Evolutionary conservation across 169 alveolate species (phyloP).

Genomic region (Perkinsus marinus): DNA sequence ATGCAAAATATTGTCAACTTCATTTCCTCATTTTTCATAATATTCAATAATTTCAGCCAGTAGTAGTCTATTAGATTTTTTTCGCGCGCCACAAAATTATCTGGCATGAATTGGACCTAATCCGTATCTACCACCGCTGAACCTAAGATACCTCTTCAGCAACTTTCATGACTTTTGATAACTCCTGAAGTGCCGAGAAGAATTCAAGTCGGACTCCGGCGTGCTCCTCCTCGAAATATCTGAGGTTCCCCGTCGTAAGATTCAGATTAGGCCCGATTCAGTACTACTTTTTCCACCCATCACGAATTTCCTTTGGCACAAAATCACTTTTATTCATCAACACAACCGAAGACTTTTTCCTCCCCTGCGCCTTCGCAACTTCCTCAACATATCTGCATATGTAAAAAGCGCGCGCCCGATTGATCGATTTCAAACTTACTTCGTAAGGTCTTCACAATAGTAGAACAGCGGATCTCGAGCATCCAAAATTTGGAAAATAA

Average conservation of each 20-base stretch:
- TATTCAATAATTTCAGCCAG: too few relatives aligned
- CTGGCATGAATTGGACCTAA: too few relatives aligned
- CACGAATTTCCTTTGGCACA: not conserved
- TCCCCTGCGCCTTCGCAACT: not conserved
- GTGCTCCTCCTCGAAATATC: not conserved
- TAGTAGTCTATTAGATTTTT: too few relatives aligned
- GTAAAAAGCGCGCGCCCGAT: not conserved
- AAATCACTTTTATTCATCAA: not conserved
- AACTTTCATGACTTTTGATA: not conserved
- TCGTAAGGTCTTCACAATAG: slow-evolving; percentile 68
- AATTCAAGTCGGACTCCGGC: not conserved
- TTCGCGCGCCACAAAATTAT: too few relatives aligned
- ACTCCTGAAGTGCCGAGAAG: not conserved
- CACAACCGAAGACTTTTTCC: not conserved
- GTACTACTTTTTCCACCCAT: not conserved
- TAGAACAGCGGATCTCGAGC: slow-evolving; percentile 93
- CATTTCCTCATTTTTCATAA: too few relatives aligned
- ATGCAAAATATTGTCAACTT: too few relatives aligned
- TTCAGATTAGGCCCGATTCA: too few relatives aligned
- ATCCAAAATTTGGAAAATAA: slow-evolving; percentile 87
- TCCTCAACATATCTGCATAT: not conserved
- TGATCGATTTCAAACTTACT: slow-evolving; percentile 44
- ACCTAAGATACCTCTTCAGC: not conserved
- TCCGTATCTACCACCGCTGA: too few relatives aligned
- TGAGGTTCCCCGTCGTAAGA: too few relatives aligned